Evolutionary conservation across 2,329 filamentous ascomycete species (phyloP).

Genomic region (Lasiodiplodia hormozganensis): DNA sequence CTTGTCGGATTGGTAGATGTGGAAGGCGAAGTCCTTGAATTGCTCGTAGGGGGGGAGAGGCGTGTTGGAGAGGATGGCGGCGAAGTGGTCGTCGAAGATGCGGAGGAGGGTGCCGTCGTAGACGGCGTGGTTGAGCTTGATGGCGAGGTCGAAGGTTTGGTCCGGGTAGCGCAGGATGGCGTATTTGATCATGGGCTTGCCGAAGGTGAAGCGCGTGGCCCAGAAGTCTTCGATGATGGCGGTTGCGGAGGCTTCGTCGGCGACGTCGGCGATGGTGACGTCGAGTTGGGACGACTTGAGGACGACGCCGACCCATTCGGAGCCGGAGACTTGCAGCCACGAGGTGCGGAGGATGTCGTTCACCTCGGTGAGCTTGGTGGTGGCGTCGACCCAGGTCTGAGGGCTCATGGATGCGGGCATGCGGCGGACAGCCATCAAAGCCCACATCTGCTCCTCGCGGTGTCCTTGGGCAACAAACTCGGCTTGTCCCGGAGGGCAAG

Average conservation of each 20-base stretch:
- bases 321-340: neutral
- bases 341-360: slow-evolving; percentile 33
- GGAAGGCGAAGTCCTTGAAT: slow-evolving; percentile 34
- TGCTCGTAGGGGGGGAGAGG: slow-evolving; percentile 36
- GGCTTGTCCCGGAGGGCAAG: slow-evolving; percentile 32
- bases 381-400: slow-evolving; percentile 23
- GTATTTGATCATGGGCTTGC: slow-evolving; percentile 46
- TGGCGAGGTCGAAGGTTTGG: slow-evolving; percentile 36
- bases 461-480: slow-evolving; percentile 33
- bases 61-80: slow-evolving; percentile 31
- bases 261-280: neutral
- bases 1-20: slow-evolving; percentile 33
- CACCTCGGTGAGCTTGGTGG: slow-evolving; percentile 22
- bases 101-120: slow-evolving; percentile 49
- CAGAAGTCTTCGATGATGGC: slow-evolving; percentile 36
- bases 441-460: slow-evolving; percentile 31
- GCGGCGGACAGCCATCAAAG: slow-evolving; percentile 25
- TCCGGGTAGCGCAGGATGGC: slow-evolving; percentile 35
- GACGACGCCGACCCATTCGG: neutral
- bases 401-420: slow-evolving; percentile 20
- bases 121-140: slow-evolving; percentile 45
- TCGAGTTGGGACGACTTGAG: neutral
- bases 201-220: slow-evolving; percentile 40
- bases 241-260: slow-evolving; percentile 21
- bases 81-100: slow-evolving; percentile 47